phyloP scores from a whole-genome alignment of 2,329 filamentous ascomycete genomes.

The Pseudocercospora crystallina region DNA sequence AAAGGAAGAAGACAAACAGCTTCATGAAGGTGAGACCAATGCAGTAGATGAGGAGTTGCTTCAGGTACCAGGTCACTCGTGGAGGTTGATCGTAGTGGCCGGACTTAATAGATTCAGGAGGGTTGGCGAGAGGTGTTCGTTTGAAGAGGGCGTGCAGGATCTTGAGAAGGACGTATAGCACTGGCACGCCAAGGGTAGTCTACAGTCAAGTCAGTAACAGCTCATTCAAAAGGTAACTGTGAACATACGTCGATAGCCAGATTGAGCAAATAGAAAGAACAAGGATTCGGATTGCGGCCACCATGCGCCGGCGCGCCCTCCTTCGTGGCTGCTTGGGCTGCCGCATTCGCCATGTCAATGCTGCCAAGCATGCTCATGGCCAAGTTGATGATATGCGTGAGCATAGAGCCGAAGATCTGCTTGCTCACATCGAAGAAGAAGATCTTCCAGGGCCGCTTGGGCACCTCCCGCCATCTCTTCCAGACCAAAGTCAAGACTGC shows the following conservation, averaged over 20 bases:
- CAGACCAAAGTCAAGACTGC: constrained; percentile 85
- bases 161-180: constrained; percentile 84
- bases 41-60: constrained; percentile 96
- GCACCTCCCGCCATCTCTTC: constrained; percentile 89
- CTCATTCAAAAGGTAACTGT: not conserved
- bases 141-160: constrained; percentile 70
- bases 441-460: constrained; percentile 88
- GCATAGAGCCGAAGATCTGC: constrained; percentile 88
- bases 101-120: constrained; percentile 83
- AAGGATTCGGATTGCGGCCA: constrained; percentile 79
- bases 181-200: constrained; percentile 95
- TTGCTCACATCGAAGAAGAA: constrained; percentile 98
- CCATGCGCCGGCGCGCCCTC: constrained; percentile 42
- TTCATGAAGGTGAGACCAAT: constrained; percentile 95
- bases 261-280: constrained; percentile 94
- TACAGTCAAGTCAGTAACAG: constrained; percentile 39
- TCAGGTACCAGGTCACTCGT: constrained; percentile 84
- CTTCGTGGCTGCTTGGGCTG: constrained; percentile 31
- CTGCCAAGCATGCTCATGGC: constrained; percentile 96
- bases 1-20: constrained; percentile 87
- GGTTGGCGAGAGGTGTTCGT: constrained; percentile 75
- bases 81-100: constrained; percentile 89
- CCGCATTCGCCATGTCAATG: constrained; percentile 67
- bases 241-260: constrained; percentile 86
- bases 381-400: constrained; percentile 89